Base-by-base conservation (phyloP, 148 eudicot genomes). In the Chenopodium album region DNA sequence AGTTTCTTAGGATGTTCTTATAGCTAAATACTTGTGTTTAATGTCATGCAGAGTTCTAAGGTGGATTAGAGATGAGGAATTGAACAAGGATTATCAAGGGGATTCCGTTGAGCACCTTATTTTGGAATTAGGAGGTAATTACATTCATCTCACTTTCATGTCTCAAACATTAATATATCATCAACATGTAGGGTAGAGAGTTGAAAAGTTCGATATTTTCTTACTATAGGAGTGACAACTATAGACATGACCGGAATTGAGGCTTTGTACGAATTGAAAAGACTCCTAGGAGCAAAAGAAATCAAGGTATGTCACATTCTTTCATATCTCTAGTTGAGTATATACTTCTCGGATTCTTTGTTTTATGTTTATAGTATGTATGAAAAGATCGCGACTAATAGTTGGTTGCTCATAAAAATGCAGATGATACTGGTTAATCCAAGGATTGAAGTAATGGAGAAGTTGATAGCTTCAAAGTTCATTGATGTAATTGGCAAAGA, bases 201-300 rank as follows among this genome's bases (percentile, higher is more conserved):
- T 1, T 56, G 62, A 56, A 0, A 56, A 56, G 4, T 2, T 0
- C 44, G 66, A 71, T 32, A 48, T 59, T 41, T 71, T 56, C 23
- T 11, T 81, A 37, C 67, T 81, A 37, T 67, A 95, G 98, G 96
- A 31, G 98, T 95, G 60, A 93, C 97, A 5, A 82, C 91, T 31
- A 91, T 93, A 46, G 98, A 95, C 82, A 88, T 89, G 66, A 95
- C 97, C 0, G 98, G 98, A 32, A 85, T 95, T 2, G 98, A 93
- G 88, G 86, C 92, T 9, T 85, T 95, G 26, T 66, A 83, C 6
- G 98, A 95, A 68, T 12, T 93, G 48, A 78, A 76, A 63, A 91
- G 89, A 85, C 82, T 63, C n/a, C 3, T 93, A 76, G 90, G 84
- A 70, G 76, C 79, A 7, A 91, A 87, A 81, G 90, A 81, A 4